Evolutionary conservation across 2,329 filamentous ascomycete genomes (phyloP).

Genomic region (Phoma sp.): DNA sequence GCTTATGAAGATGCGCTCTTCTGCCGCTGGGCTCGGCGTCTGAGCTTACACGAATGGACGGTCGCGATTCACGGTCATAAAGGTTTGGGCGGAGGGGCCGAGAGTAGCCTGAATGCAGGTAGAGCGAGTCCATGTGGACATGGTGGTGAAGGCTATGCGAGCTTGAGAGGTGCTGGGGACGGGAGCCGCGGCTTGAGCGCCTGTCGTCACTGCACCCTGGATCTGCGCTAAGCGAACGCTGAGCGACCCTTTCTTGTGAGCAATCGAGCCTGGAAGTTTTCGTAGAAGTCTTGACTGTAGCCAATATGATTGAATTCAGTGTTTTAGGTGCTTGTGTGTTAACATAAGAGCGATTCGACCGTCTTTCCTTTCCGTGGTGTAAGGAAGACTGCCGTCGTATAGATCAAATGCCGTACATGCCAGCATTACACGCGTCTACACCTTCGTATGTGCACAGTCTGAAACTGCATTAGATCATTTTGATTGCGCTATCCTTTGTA

Average conservation of each 20-base stretch:
- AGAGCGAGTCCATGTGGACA: conserved; percentile 34
- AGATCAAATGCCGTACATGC: not conserved
- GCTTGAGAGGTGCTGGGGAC: conserved; percentile 1
- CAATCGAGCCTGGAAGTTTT: too few relatives aligned
- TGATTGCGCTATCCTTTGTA: not conserved
- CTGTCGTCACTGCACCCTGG: conserved; percentile 19
- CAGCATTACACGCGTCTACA: not conserved
- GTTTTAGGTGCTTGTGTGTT: not conserved
- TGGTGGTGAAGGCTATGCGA: conserved; percentile 18
- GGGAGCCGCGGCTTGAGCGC: conserved; percentile 14
- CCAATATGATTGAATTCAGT: too few relatives aligned
- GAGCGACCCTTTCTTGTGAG: too few relatives aligned
- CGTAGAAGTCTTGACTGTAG: too few relatives aligned
- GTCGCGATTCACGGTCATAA: conserved; percentile 28
- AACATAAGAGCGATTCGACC: not conserved
- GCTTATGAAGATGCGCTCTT: conserved; percentile 21
- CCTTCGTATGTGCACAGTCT: not conserved
- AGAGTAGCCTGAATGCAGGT: conserved; percentile 27
- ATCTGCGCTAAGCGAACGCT: conserved; percentile 7
- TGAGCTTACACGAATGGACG: conserved; percentile 32
- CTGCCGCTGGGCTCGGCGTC: conserved; percentile 24
- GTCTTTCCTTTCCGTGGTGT: not conserved
- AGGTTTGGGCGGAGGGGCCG: conserved; percentile 32
- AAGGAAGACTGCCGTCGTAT: not conserved
- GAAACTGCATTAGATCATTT: not conserved